Percentiles rank a stretch among this genome's conserved stretches.
These are phyloP conservation scores for Boletellus sp. DNA, from an alignment of 1,284 basidiomycete species.

Conservation along the genomic window DNA sequence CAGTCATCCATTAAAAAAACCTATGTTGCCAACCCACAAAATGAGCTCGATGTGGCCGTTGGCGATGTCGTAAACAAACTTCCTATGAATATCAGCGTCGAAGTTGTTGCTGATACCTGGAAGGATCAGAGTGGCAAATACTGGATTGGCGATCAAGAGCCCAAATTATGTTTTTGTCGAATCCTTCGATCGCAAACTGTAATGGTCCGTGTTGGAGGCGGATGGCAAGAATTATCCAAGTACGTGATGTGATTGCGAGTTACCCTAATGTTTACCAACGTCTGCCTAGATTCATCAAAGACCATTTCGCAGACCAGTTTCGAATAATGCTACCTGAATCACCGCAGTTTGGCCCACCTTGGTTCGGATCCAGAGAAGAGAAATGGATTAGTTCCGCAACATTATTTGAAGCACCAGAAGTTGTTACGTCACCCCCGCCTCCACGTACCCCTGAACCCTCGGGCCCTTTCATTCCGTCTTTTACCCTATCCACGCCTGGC, in stretches of 20 bases:
- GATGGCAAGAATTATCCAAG: conserved; percentile 91
- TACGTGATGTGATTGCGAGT: conserved; percentile 37
- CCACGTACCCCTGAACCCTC: conserved; percentile 69
- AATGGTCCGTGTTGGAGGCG: conserved; percentile 93
- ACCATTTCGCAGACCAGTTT: conserved; percentile 81
- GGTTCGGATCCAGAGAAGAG: conserved; percentile 52
- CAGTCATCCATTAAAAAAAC: conserved; percentile 47
- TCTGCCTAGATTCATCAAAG: conserved; percentile 69
- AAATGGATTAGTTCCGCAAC: conserved; percentile 81
- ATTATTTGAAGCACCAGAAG: conserved; percentile 51
- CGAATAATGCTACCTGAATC: conserved; percentile 58
- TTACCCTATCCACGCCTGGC: conserved; percentile 47
- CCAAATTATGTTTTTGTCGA: conserved; percentile 87
- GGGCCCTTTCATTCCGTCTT: conserved; percentile 42
- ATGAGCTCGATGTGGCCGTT: conserved; percentile 88
- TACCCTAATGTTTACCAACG: conserved; percentile 4
- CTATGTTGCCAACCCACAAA: conserved; percentile 84
- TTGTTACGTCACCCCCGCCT: conserved; percentile 46
- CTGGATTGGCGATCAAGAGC: conserved; percentile 88
- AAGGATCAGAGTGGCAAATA: conserved; percentile 91
- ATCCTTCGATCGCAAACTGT: conserved; percentile 90
- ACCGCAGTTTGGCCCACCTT: conserved; percentile 34
- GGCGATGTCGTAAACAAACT: conserved; percentile 87
- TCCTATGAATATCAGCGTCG: conserved; percentile 80
- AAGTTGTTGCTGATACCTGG: conserved; percentile 81